These are phyloP conservation scores for Colletotrichum trifolii DNA, from an alignment of 2,329 filamentous ascomycete genomes.

Conservation along the genomic window DNA sequence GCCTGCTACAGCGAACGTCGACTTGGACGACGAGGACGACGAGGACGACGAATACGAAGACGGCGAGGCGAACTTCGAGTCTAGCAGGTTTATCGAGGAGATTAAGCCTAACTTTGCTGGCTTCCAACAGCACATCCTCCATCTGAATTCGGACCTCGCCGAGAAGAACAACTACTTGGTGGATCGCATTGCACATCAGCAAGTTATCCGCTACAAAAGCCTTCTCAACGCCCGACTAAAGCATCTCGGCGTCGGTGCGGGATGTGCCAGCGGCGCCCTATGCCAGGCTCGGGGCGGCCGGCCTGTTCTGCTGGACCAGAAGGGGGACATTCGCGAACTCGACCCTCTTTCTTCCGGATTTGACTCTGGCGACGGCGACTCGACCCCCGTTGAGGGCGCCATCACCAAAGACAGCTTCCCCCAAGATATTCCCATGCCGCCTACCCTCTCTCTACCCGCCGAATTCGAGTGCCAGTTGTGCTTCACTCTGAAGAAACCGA, in stretches of 20 bases:
- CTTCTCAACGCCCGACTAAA: conserved; percentile 77
- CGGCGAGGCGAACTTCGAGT: conserved; percentile 69
- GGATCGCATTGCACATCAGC: conserved; percentile 85
- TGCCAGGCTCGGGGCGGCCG: conserved; percentile 77
- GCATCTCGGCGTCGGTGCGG: conserved; percentile 71
- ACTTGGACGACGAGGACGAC: conserved; percentile 64
- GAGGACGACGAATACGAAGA: conserved; percentile 71
- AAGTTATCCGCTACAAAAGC: conserved; percentile 81
- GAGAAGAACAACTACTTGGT: conserved; percentile 71
- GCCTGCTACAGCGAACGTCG: conserved; percentile 38
- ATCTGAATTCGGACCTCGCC: conserved; percentile 77
- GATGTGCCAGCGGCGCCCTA: conserved; percentile 70
- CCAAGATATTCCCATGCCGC: conserved; percentile 82
- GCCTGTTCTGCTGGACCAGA: conserved; percentile 69
- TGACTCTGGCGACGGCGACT: conserved; percentile 67
- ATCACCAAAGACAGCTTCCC: conserved; percentile 82
- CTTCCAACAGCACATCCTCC: conserved; percentile 79
- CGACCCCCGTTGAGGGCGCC: conserved; percentile 74
- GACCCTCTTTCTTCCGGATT: conserved; percentile 65
- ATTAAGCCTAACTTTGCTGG: conserved; percentile 80
- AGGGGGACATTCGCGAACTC: conserved; percentile 66
- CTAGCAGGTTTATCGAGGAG: conserved; percentile 70
- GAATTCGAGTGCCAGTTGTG: conserved; percentile 92
- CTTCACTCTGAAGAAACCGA: conserved; percentile 85
- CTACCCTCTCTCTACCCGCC: conserved; percentile 79